Base-by-base conservation (phyloP, 1,284 basidiomycete species). In the Pseudozyma sp. region DNA sequence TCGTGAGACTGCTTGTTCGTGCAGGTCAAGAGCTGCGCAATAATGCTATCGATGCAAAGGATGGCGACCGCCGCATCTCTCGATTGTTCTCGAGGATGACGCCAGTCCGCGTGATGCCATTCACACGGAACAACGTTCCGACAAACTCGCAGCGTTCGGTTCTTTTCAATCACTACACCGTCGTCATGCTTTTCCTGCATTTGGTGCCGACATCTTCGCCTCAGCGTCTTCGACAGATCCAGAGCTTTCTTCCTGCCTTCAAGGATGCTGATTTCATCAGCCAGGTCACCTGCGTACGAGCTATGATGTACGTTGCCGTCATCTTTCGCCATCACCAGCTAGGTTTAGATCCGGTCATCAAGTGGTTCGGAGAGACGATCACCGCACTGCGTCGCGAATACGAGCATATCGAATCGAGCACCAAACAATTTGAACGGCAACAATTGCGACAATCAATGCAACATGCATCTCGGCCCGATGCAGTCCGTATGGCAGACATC, bases 101-200 rank as follows among this genome's bases (percentile, higher is more conserved):
- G 10, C 93, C 95, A 0, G 88, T 94, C 19, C 89, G 90, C 4
- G 86, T 88, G 9, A 87, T 94, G 85, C 68, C 75, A 2, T 84
- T 84, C 59, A 75, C 76, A 0, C 56, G 59, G 17, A 37, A 45
- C 1, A 51, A 68, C 3, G 68, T 75, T n/a, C 86, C 33, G 82
- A 85, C 16, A 87, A 75, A 89, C 5, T 89, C 90, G 0, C 89
- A 92, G 54, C 87, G 93, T 2, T 92, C 93, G 0, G 90, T 91
- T 87, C 87, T 97, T 11, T 90, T 92, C 84, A 97, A 98, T 84
- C 90, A 95, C 30, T 91, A 94, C 79, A 89, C 89, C 45, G 90
- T 92, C 14, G 88, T 93, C 74, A 89, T 92, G 17, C 87, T 93
- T n/a, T 90, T 90, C 7, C 88, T 93, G 51, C 89, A 91, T 76